Conservation (phyloP, 345 rosid genomes). For the Hypericum perforatum region DNA sequence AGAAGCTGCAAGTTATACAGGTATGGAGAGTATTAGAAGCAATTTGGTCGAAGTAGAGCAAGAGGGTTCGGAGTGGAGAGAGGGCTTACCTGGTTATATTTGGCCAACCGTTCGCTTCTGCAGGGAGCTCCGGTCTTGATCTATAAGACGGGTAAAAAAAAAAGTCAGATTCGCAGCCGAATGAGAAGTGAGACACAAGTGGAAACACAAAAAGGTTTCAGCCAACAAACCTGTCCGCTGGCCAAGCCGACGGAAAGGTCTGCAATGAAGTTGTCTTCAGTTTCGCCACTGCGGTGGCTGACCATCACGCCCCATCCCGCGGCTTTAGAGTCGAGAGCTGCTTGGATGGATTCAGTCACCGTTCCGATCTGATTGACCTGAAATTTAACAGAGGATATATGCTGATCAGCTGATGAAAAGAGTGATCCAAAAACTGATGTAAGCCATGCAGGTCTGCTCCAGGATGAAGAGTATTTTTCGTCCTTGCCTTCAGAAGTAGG, state of each 20-base stretch:
- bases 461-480: background rate
- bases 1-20: conserved; percentile 56
- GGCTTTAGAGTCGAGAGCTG: conserved; percentile 93
- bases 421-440: no score
- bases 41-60: background rate
- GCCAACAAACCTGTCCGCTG: conserved; percentile 70
- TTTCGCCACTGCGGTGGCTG: conserved; percentile 97
- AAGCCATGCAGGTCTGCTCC: no score
- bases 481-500: conserved; percentile 67
- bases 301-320: conserved; percentile 99
- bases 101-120: conserved; percentile 90
- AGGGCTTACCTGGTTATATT: conserved; percentile 80
- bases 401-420: conserved; percentile 1
- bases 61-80: background rate
- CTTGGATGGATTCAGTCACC: conserved; percentile 88
- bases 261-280: conserved; percentile 93
- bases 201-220: conserved; percentile 10
- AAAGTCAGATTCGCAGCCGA: conserved; percentile 5
- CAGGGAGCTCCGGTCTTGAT: conserved; percentile 99
- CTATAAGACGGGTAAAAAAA: conserved; percentile 26
- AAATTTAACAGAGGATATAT: background rate
- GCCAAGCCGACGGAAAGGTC: conserved; percentile 97
- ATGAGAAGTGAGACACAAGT: background rate
- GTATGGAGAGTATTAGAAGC: no score
- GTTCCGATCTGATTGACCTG: conserved; percentile 99